Percentiles rank a stretch among this genome's conserved stretches.
Conservation (phyloP, 129 eudicot species). For the Flaveria trinervia region DNA sequence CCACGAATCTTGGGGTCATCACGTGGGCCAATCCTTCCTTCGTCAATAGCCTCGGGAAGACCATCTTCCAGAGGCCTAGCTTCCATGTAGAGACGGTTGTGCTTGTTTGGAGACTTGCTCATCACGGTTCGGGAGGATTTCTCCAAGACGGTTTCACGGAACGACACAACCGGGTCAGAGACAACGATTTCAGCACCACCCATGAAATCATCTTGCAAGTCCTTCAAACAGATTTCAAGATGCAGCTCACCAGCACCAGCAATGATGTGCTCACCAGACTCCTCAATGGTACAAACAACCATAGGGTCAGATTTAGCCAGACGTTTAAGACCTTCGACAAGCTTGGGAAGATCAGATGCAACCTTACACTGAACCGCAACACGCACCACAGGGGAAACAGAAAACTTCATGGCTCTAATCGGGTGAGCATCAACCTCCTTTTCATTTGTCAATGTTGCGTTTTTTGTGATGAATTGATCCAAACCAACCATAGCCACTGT, state of each 20-base stretch:
- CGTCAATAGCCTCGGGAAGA: constrained; percentile 86
- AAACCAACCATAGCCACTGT: constrained; percentile 85
- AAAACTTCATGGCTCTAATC: constrained; percentile 81
- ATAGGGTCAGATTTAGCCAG: constrained; percentile 83
- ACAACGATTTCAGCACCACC: constrained; percentile 81
- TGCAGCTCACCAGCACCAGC: constrained; percentile 94
- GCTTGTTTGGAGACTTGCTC: constrained; percentile 92
- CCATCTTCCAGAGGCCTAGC: constrained; percentile 82
- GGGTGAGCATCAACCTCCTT: constrained; percentile 86
- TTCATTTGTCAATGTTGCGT: constrained; percentile 74
- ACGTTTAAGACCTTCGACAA: constrained; percentile 82
- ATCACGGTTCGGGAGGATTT: constrained; percentile 72
- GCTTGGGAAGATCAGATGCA: constrained; percentile 84
- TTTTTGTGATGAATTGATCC: constrained; percentile 76
- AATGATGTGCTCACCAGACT: constrained; percentile 82
- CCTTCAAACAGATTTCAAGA: constrained; percentile 82
- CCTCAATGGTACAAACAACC: constrained; percentile 80
- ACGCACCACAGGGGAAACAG: constrained; percentile 89
- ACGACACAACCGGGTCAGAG: constrained; percentile 81
- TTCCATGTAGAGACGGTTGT: constrained; percentile 86
- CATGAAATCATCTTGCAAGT: constrained; percentile 78
- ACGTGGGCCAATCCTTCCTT: constrained; percentile 77
- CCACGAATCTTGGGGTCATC: constrained; percentile 79
- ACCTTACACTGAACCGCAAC: constrained; percentile 95
- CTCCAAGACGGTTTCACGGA: constrained; percentile 88